These are phyloP conservation scores for Endothia cerciana DNA, from an alignment of 2,329 filamentous ascomycete genomes.

Conservation along the genomic window DNA sequence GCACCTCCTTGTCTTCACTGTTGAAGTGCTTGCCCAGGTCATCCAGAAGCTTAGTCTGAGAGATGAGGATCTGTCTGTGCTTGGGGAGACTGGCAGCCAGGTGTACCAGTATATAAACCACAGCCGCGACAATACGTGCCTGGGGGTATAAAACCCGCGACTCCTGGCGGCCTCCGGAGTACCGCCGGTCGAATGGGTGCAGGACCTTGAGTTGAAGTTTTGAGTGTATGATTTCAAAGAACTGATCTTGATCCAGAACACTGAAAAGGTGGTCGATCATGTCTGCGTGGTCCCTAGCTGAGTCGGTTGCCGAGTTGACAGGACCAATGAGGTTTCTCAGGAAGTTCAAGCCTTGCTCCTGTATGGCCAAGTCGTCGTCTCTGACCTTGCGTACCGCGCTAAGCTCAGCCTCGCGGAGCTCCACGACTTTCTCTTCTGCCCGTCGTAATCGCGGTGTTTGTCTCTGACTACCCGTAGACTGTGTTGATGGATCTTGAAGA, in stretches of 20 bases:
- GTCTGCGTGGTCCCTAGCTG: constrained; percentile 56
- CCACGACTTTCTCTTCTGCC: constrained; percentile 53
- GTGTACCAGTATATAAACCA: constrained; percentile 84
- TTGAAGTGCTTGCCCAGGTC: constrained; percentile 74
- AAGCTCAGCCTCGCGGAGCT: constrained; percentile 67
- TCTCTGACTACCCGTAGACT: constrained; percentile 32
- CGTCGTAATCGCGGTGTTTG: constrained; percentile 50
- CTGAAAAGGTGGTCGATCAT: constrained; percentile 87
- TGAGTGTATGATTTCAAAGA: constrained; percentile 80
- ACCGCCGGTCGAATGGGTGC: constrained; percentile 54
- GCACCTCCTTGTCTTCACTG: constrained; percentile 73
- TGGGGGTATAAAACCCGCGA: constrained; percentile 60
- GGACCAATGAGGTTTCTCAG: constrained; percentile 84
- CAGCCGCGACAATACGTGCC: constrained; percentile 73
- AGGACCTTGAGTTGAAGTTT: constrained; percentile 71
- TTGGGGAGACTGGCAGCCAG: constrained; percentile 80
- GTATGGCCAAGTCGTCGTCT: constrained; percentile 80
- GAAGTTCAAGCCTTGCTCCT: constrained; percentile 89
- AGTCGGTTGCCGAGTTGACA: constrained; percentile 57
- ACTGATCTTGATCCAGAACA: constrained; percentile 72
- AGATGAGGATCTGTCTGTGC: constrained; percentile 77
- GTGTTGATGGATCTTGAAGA: constrained; percentile 29
- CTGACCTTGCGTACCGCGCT: constrained; percentile 70
- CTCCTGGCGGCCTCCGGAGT: constrained; percentile 32
- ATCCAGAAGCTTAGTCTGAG: constrained; percentile 75